These are phyloP conservation scores for Talaromyces wortmannii DNA, from an alignment of 495 filamentous ascomycete genomes.

Conservation along the genomic window DNA sequence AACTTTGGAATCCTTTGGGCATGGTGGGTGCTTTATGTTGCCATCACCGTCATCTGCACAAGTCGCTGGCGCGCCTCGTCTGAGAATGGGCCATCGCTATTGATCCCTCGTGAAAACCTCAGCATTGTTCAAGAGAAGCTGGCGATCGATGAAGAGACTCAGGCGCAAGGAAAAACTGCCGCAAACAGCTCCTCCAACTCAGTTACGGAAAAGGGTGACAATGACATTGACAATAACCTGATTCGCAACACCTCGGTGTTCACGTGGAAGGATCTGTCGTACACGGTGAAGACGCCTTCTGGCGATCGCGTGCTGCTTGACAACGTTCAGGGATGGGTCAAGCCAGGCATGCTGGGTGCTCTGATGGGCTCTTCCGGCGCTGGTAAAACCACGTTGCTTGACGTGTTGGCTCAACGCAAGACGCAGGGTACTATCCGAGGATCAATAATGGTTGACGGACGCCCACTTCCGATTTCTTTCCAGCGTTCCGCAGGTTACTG, in stretches of 20 bases:
- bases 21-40: slow-evolving; percentile 35
- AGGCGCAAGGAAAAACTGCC: slow-evolving; percentile 15
- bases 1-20: slow-evolving; percentile 42
- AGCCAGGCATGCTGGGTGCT: slow-evolving; percentile 74
- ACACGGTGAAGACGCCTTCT: slow-evolving; percentile 39
- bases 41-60: slow-evolving; percentile 28
- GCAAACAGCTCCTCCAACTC: background rate
- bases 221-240: slow-evolving; percentile 17
- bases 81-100: slow-evolving; percentile 22
- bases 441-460: slow-evolving; percentile 79
- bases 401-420: slow-evolving; percentile 57
- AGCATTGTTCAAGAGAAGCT: slow-evolving; percentile 8
- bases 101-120: slow-evolving; percentile 34
- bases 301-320: slow-evolving; percentile 49
- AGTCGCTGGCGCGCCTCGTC: slow-evolving; percentile 24
- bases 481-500: slow-evolving; percentile 58
- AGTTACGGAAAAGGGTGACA: slow-evolving; percentile 16
- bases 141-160: slow-evolving; percentile 23
- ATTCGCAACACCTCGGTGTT: slow-evolving; percentile 48
- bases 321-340: slow-evolving; percentile 83
- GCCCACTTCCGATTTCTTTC: slow-evolving; percentile 70
- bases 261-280: slow-evolving; percentile 55
- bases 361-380: slow-evolving; percentile 62
- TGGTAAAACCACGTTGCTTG: slow-evolving; percentile 56
- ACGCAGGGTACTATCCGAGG: slow-evolving; percentile 83